Conservation (phyloP, 257 asterid genomes). For the Nicotiana benthamiana region DNA sequence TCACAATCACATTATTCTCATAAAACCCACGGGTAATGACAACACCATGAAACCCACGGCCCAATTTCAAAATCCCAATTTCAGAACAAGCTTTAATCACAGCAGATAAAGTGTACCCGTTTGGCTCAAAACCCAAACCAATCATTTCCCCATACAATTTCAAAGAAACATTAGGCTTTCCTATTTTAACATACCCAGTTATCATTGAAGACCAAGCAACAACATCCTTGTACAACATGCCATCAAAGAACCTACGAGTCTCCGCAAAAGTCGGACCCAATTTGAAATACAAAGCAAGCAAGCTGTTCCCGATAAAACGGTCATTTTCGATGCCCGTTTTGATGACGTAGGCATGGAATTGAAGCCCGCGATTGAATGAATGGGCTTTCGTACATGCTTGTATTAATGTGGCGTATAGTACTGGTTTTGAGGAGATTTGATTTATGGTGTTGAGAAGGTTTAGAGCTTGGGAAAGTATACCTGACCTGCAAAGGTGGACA, state of each 20-base stretch:
- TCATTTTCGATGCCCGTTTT: slow-evolving; percentile 59
- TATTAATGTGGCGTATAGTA: slow-evolving; percentile 39
- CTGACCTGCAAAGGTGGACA: slow-evolving; percentile 44
- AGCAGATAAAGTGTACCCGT: slow-evolving; percentile 61
- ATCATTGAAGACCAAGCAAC: slow-evolving; percentile 86
- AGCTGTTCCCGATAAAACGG: slow-evolving; percentile 71
- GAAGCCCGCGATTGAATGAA: slow-evolving; percentile 47
- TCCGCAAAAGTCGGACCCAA: slow-evolving; percentile 30
- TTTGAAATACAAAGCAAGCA: slow-evolving; percentile 62
- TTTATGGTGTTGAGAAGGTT: slow-evolving; percentile 17
- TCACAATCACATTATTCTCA: slow-evolving; percentile 40
- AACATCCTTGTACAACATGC: slow-evolving; percentile 54
- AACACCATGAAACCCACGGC: slow-evolving; percentile 51
- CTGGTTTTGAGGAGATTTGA: slow-evolving; percentile 29
- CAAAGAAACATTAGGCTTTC: slow-evolving; percentile 38
- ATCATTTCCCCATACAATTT: slow-evolving; percentile 42
- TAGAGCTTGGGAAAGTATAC: slow-evolving; percentile 39
- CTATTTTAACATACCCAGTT: slow-evolving; percentile 57
- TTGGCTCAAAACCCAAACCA: slow-evolving; percentile 41
- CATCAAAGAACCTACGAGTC: slow-evolving; percentile 41
- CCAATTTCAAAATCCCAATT: slow-evolving; percentile 32
- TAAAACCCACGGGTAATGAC: slow-evolving; percentile 48
- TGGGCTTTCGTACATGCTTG: slow-evolving; percentile 46
- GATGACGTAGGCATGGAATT: slow-evolving; percentile 58
- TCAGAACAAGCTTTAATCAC: slow-evolving; percentile 64